These are phyloP conservation scores for Ganoderma lucidum DNA, from an alignment of 1,284 basidiomycete genomes.

Conservation along the genomic window DNA sequence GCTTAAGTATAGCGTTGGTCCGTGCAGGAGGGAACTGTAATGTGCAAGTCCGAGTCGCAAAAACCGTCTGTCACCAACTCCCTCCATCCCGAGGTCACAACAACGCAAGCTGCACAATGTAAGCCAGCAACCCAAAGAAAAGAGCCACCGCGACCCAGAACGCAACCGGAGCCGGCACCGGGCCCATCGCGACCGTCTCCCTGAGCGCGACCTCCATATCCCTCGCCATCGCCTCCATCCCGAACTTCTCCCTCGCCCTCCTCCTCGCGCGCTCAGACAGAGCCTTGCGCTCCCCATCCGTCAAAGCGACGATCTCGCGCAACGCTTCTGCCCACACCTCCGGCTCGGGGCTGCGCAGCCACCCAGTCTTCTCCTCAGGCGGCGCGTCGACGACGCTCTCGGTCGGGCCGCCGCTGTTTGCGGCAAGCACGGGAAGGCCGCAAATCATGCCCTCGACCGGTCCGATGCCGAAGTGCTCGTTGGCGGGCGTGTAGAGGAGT, in stretches of 20 bases:
- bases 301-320: slow-evolving; percentile 64
- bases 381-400: slow-evolving; percentile 82
- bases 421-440: slow-evolving; percentile 90
- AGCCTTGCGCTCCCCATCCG: slow-evolving; percentile 50
- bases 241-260: slow-evolving; percentile 67
- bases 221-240: slow-evolving; percentile 70
- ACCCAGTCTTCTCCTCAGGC: slow-evolving; percentile 58
- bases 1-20: background rate
- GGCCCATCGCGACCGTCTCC: slow-evolving; percentile 62
- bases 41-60: background rate
- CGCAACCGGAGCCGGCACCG: slow-evolving; percentile 32
- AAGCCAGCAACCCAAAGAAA: slow-evolving; percentile 19
- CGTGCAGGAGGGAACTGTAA: background rate
- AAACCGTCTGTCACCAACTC: background rate
- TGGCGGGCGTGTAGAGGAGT: slow-evolving; percentile 92
- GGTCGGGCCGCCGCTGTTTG: slow-evolving; percentile 90
- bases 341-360: slow-evolving; percentile 73
- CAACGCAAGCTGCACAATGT: background rate
- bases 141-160: slow-evolving; percentile 25
- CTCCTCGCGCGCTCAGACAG: slow-evolving; percentile 63
- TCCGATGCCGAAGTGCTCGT: slow-evolving; percentile 98
- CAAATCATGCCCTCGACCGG: slow-evolving; percentile 96
- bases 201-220: slow-evolving; percentile 63
- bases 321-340: slow-evolving; percentile 77
- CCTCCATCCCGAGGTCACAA: background rate